Evolutionary conservation across 345 rosid species (phyloP).

Genomic region (Linum tenue): DNA sequence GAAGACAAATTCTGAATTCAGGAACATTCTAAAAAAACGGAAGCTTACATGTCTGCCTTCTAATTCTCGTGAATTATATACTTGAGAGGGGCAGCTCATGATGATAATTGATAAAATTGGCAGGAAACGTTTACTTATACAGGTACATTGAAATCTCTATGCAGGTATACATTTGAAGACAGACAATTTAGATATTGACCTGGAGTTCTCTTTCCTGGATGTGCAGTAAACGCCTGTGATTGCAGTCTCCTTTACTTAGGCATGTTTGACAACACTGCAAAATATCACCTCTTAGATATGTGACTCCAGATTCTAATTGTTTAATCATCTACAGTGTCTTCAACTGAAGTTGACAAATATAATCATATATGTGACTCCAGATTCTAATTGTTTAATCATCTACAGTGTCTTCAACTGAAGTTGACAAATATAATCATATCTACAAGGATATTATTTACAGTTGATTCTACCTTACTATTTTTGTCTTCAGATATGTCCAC

Average conservation of each 20-base stretch:
- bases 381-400: no score
- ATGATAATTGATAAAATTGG: no score
- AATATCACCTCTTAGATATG: constrained; percentile 1
- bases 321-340: no score
- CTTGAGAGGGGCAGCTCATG: no score
- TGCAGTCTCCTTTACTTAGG: constrained; percentile 28
- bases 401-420: no score
- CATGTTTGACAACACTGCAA: constrained; percentile 45
- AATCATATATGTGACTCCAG: background rate
- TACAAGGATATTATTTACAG: background rate
- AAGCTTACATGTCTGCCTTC: background rate
- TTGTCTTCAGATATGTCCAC: constrained; percentile 31
- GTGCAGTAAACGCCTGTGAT: constrained; percentile 41
- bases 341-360: no score
- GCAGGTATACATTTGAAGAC: background rate
- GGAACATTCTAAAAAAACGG: background rate
- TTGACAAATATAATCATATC: no score
- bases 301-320: no score
- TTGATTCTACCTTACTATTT: constrained; percentile 33
- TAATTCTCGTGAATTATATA: no score
- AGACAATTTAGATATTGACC: constrained; percentile 29
- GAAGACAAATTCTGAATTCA: background rate
- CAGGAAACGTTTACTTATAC: background rate
- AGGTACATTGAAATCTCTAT: background rate
- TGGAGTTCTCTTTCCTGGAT: constrained; percentile 68